These are phyloP conservation scores for Somion occarium DNA, from an alignment of 1,284 basidiomycete genomes.

Conservation along the genomic window DNA sequence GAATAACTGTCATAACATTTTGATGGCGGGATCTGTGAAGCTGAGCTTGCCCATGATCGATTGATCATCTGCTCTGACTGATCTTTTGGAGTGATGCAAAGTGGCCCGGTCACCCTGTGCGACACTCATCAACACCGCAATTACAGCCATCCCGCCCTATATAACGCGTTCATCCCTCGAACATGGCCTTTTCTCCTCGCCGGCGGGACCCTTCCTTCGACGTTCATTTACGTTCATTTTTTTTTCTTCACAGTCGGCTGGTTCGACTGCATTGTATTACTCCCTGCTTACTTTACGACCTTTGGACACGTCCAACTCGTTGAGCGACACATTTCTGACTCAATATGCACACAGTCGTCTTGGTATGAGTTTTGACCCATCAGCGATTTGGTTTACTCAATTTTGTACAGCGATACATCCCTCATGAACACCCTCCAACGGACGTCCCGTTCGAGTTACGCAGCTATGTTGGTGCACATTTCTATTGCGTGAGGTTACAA, in stretches of 20 bases:
- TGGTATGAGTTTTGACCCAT: constrained; percentile 8
- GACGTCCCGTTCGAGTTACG: constrained; percentile 12
- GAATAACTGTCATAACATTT: no score
- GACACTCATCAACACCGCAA: no score
- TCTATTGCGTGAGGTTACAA: not conserved
- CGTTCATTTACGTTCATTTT: constrained; percentile 12
- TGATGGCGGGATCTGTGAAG: no score
- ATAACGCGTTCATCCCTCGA: constrained; percentile 7
- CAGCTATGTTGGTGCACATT: constrained; percentile 6
- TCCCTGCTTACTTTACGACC: constrained; percentile 15
- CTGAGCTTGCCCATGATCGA: no score
- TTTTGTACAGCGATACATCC: constrained; percentile 9
- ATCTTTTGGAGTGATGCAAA: no score
- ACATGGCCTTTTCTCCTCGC: not conserved
- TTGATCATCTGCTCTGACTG: no score
- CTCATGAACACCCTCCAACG: constrained; percentile 9
- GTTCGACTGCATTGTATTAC: constrained; percentile 23
- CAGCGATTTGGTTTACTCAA: not conserved
- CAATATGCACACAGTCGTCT: constrained; percentile 5
- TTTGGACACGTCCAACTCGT: not conserved
- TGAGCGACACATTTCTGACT: constrained; percentile 1
- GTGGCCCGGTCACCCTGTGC: no score
- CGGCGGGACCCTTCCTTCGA: constrained; percentile 7
- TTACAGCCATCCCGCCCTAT: constrained; percentile 6
- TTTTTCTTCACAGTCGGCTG: constrained; percentile 25